phyloP scores from a whole-genome alignment of 2,329 filamentous ascomycete genomes.

The Diplocarpon mali region DNA sequence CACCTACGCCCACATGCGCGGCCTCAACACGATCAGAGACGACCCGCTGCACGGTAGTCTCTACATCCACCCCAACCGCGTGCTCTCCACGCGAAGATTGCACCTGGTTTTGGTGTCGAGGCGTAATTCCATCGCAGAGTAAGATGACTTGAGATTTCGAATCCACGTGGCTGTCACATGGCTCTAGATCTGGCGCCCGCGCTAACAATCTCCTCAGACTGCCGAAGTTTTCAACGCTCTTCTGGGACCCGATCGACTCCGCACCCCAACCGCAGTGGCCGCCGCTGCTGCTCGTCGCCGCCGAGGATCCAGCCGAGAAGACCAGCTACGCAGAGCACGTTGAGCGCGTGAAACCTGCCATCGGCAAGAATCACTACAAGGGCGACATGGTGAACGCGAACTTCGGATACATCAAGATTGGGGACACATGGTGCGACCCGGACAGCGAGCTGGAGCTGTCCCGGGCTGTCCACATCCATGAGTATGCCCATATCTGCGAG shows the following conservation, averaged over 20 bases:
- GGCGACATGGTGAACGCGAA: conserved; percentile 16
- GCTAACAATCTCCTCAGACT: conserved; percentile 6
- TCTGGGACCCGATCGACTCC: conserved; percentile 14
- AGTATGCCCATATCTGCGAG: not conserved
- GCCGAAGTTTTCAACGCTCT: conserved; percentile 5
- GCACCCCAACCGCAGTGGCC: not conserved
- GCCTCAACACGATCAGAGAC: not conserved
- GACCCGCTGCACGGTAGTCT: conserved; percentile 14
- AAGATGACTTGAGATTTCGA: not conserved
- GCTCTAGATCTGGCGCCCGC: not conserved
- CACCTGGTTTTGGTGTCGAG: not conserved
- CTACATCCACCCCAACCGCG: conserved; percentile 7
- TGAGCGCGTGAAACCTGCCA: not conserved
- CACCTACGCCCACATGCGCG: conserved; percentile 15
- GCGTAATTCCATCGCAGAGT: not conserved
- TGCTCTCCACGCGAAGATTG: not conserved
- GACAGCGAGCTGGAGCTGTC: conserved; percentile 15
- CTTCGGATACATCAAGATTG: conserved; percentile 22
- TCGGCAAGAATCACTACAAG: conserved; percentile 16
- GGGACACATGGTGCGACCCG: conserved; percentile 23
- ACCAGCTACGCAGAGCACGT: conserved; percentile 10
- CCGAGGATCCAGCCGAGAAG: not conserved
- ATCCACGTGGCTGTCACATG: not conserved
- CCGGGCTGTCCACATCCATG: not conserved
- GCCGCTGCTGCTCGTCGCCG: not conserved